Evolutionary conservation across 768 basidiomycete genomes (phyloP).

Genomic region (Naematelia aurantialba): DNA sequence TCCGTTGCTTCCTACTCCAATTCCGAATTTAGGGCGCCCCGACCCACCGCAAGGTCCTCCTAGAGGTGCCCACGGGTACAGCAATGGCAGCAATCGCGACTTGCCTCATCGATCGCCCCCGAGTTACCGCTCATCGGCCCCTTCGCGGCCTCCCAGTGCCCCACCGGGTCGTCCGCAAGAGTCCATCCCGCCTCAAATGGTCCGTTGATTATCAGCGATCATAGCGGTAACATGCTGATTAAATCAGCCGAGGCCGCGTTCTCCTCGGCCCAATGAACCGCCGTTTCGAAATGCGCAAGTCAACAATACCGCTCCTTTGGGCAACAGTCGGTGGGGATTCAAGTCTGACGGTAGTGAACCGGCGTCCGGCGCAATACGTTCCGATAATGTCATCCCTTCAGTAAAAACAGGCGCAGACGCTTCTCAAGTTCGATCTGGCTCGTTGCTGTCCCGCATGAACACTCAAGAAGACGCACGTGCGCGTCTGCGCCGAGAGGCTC

Average conservation of each 20-base stretch:
- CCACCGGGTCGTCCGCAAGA: background rate
- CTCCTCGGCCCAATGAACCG: background rate
- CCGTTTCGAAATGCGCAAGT: background rate
- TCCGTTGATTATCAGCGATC: background rate
- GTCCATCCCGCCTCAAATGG: background rate
- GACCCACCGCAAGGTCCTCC: background rate
- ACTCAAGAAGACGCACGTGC: background rate
- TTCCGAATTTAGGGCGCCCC: background rate
- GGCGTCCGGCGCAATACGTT: background rate
- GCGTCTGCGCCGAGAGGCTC: background rate
- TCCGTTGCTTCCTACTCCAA: background rate
- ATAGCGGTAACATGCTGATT: background rate
- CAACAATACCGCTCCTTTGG: background rate
- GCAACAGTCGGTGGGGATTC: background rate
- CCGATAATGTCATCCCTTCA: background rate
- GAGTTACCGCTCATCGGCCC: background rate
- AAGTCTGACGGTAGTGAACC: background rate
- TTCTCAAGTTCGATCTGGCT: background rate
- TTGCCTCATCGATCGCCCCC: background rate
- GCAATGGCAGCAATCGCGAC: background rate
- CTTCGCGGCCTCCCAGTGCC: background rate
- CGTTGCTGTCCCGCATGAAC: background rate
- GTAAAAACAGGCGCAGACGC: background rate
- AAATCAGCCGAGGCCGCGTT: background rate
- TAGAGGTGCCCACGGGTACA: background rate